phyloP scores from a whole-genome alignment of 2,329 filamentous ascomycete genomes.

The Knoxdaviesia capensis region DNA sequence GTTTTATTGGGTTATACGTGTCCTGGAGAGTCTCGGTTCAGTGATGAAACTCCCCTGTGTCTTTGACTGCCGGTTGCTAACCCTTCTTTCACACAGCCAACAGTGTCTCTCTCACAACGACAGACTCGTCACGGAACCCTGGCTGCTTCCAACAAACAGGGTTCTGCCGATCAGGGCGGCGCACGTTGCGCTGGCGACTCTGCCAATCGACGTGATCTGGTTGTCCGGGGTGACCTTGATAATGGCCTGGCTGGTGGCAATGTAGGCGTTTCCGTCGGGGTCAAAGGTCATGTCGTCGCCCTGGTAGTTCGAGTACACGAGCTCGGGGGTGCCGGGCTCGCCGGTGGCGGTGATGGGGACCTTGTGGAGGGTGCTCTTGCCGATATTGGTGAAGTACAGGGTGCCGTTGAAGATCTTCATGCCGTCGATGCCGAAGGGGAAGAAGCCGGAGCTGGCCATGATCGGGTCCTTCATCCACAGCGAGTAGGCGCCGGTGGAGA shows the following conservation, averaged over 20 bases:
- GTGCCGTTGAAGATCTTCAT: conserved; percentile 11
- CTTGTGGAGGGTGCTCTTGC: conserved; percentile 14
- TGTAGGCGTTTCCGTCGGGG: neutral
- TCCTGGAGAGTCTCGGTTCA: no score
- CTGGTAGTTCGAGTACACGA: neutral
- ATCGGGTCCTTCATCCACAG: no score
- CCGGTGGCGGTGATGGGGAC: conserved; percentile 4
- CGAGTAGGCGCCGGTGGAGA: no score
- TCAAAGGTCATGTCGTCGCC: neutral
- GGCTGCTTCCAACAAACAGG: no score
- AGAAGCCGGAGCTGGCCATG: no score
- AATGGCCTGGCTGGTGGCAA: neutral
- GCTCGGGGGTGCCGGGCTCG: neutral
- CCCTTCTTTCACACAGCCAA: no score
- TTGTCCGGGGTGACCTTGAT: neutral
- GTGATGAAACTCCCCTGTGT: no score
- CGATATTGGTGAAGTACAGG: conserved; percentile 15
- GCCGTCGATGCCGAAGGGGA: conserved; percentile 7
- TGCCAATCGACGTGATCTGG: neutral
- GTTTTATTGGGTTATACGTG: no score
- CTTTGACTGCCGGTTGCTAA: no score
- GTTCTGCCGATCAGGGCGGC: no score
- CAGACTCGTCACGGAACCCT: no score
- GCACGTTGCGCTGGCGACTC: neutral
- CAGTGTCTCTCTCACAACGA: no score